Percentiles rank a stretch among this genome's conserved stretches.
These are phyloP conservation scores for Boletus vermiculosoides DNA, from an alignment of 768 basidiomycete genomes.

Conservation along the genomic window DNA sequence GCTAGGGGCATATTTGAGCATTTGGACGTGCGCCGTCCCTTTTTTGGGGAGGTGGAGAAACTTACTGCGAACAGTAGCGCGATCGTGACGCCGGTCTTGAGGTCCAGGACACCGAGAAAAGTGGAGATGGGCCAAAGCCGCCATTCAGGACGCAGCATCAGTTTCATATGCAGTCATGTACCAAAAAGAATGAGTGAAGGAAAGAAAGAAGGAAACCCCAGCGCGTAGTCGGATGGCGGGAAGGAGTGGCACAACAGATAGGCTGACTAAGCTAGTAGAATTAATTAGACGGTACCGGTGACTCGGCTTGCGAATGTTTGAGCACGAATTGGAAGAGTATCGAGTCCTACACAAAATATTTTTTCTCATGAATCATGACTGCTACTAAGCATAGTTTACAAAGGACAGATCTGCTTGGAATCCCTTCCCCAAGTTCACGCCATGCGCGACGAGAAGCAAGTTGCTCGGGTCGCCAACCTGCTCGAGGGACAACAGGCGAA, in stretches of 20 bases:
- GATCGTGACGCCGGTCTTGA: constrained; percentile 91
- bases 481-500: background rate
- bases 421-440: too few species aligned
- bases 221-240: background rate
- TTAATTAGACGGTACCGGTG: background rate
- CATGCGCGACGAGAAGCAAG: too few species aligned
- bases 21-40: background rate
- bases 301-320: too few species aligned
- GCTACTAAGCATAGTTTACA: too few species aligned
- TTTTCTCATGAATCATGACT: too few species aligned
- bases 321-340: background rate
- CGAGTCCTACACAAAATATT: background rate
- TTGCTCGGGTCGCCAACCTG: too few species aligned
- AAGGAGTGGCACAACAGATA: background rate
- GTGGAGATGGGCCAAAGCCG: constrained; percentile 78
- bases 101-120: constrained; percentile 84
- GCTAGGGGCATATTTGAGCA: constrained; percentile 38
- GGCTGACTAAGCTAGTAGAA: constrained; percentile 20
- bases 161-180: constrained; percentile 59
- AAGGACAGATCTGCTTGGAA: background rate
- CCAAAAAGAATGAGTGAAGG: constrained; percentile 8
- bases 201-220: background rate
- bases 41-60: constrained; percentile 13
- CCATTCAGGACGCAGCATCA: constrained; percentile 81
- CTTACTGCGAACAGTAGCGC: constrained; percentile 87